phyloP scores from a whole-genome alignment of 2,329 filamentous ascomycete species.

The Tolypocladium sp. region DNA sequence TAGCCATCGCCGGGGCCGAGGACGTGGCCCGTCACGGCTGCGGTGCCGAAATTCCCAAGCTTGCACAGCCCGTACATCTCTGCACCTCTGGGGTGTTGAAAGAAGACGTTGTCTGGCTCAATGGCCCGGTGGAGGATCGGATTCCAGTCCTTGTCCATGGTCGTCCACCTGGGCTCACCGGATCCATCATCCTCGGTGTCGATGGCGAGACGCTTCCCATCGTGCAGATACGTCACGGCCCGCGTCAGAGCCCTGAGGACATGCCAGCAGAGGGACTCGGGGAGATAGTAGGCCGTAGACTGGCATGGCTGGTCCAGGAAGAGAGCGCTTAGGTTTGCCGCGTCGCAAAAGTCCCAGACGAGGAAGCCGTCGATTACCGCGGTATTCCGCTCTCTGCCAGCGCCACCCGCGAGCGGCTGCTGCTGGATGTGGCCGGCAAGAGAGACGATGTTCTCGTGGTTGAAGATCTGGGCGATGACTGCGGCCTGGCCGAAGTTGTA shows the following conservation, averaged over 20 bases:
- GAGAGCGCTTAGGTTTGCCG: conserved; percentile 35
- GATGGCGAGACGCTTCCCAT: conserved; percentile 26
- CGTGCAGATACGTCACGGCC: conserved; percentile 44
- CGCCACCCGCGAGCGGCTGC: conserved; percentile 8
- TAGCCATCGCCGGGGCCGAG: not conserved
- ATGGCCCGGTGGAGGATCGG: conserved; percentile 42
- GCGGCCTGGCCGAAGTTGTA: conserved; percentile 16
- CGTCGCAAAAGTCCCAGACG: conserved; percentile 45
- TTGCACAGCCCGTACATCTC: conserved; percentile 47
- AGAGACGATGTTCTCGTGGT: conserved; percentile 41
- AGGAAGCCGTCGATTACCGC: conserved; percentile 21
- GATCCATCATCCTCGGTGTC: conserved; percentile 2
- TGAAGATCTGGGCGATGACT: conserved; percentile 27
- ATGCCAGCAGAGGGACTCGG: conserved; percentile 48
- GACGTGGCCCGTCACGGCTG: conserved; percentile 28
- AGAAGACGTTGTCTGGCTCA: conserved; percentile 37
- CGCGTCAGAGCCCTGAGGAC: conserved; percentile 36
- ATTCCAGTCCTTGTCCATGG: conserved; percentile 34
- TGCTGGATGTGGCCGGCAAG: conserved; percentile 26
- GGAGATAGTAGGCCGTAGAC: conserved; percentile 25
- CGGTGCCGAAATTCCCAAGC: conserved; percentile 37
- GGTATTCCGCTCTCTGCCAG: conserved; percentile 1
- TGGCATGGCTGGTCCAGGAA: conserved; percentile 18
- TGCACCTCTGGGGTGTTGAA: conserved; percentile 34
- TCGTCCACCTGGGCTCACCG: conserved; percentile 5